Evolutionary conservation across 345 rosid species (phyloP), one percentile per base, ranked within the genome.

Genomic region (Eutrema japonicum): DNA sequence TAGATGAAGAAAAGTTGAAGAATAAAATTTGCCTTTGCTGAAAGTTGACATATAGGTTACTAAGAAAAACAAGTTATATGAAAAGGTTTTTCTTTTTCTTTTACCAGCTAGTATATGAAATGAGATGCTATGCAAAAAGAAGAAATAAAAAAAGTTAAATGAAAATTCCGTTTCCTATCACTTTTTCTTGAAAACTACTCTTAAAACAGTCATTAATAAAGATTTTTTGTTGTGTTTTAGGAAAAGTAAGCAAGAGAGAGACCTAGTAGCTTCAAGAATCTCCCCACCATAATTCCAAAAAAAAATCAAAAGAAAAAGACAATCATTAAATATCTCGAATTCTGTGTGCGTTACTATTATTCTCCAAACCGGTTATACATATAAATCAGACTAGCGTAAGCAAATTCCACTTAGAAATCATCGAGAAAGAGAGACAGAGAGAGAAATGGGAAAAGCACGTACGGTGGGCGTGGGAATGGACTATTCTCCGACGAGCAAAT

Each of bases 401-500:
- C 46, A 68, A 13, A 0, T 14, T 7, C 49, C 27, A 68, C 70
- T 53, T 29, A 37, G n/a, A 76, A 47, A 70, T 64, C 46, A 63
- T 59, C 65, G 29, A 75, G 35, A 55, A 35, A 47, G 7, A 56
- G n/a, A 63, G 10, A 57, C 5, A 16, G 27, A 66, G 8, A 66
- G 7, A 59, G 10, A 75, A 26, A 77, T 77, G 80, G 80, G 18
- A 29, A 77, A 77, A 45, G 45, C 57, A 71, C 80, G 80, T 66
- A 72, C 68, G 18, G 69, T 72, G 9, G 80, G 80, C 45, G 64
- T 77, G 26, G 80, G 77, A 35, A 77, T 77, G 58, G 80, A 77
- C 35, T 77, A 72, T 53, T 77, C 80, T 32, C 68, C 73, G 10
- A 66, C 80, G 13, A 59, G 80, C 69, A 77, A 77, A 72, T 50